Evolutionary conservation across 2,329 filamentous ascomycete species (phyloP).

Genomic region (Triangularia setosa): DNA sequence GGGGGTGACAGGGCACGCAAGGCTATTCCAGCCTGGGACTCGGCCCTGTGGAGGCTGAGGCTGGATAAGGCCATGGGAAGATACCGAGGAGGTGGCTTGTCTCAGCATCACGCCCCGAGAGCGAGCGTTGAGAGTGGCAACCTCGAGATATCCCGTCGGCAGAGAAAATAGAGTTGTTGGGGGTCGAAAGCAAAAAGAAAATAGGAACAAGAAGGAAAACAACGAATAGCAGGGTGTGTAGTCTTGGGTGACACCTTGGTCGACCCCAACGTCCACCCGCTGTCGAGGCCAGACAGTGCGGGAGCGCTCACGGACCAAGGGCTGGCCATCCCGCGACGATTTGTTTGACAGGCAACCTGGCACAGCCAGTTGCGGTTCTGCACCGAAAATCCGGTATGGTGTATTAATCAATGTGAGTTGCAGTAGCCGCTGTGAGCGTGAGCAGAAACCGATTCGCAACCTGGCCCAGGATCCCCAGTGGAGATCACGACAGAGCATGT

Average conservation of each 20-base stretch:
- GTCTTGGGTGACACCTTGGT: neutral
- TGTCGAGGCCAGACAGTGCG: constrained; percentile 5
- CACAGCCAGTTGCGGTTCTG: constrained; percentile 24
- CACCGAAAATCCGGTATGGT: constrained; percentile 30
- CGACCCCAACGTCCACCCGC: constrained; percentile 2
- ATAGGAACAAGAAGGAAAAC: constrained; percentile 9
- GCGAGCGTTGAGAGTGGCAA: constrained; percentile 20
- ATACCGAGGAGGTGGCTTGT: constrained; percentile 38
- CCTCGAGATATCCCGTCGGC: constrained; percentile 3
- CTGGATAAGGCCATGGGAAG: constrained; percentile 22
- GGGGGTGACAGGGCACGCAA: constrained; percentile 12
- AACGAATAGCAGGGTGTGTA: constrained; percentile 1
- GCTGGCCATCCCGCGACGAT: constrained; percentile 21
- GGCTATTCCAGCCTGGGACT: constrained; percentile 19
- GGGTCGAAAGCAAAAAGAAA: constrained; percentile 7
- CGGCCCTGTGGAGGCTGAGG: constrained; percentile 20
- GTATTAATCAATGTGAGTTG: constrained; percentile 19
- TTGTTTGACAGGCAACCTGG: constrained; percentile 25
- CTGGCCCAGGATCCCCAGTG: constrained; percentile 26
- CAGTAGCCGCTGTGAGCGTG: constrained; percentile 10
- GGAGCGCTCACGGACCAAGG: constrained; percentile 20
- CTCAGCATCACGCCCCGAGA: constrained; percentile 31
- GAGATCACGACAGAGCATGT: constrained; percentile 33
- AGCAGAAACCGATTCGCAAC: constrained; percentile 19
- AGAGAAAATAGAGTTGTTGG: constrained; percentile 3